Evolutionary conservation across 129 eudicot genomes (phyloP), one percentile per base, ranked within the genome.

Genomic region (Tagetes patula): DNA sequence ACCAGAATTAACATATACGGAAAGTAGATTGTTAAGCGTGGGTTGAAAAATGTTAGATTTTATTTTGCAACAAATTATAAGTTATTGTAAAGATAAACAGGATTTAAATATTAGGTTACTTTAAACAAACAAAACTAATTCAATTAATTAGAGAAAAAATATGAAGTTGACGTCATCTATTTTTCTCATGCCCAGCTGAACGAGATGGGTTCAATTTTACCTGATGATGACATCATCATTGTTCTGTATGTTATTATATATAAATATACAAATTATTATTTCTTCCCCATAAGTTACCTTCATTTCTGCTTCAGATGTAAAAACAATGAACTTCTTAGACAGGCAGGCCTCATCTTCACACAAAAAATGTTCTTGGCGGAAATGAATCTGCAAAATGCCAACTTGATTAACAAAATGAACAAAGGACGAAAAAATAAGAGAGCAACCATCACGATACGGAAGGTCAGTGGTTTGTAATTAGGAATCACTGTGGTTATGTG

Each of bases 271-370:
- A 6, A 58, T 58, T 32, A 10, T 56, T 59, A 8, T 27, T 59
- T 59, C 11, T 55, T 55, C 32, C 30, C 36, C 40, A 59, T 59
- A 32, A 13, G 72, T 76, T 39, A 94, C 98, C 98, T 94, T 94
- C 87, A 94, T 76, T 75, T 94, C 98, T 74, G 87, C 84, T 86
- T 90, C 98, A 38, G 96, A 85, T 50, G 64, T 77, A 63, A 94
- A 94, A 39, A 94, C 98, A 64, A 83, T 58, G 36, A 94, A 94
- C 85, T 94, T 90, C 73, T 90, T 94, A 36, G 79, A 82, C 41
- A 94, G 96, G 77, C 98, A 94, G 48, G 87, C 80, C 80, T 94
- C 98, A 54, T 90, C 96, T 79, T 90, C 98, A 34, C 98, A 94
- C 50, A 94, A 71, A 80, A 84, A 88, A 81, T 94, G 98, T 69